Conservation (phyloP, 768 basidiomycete species). For the Hortiboletus flavorubellus region DNA sequence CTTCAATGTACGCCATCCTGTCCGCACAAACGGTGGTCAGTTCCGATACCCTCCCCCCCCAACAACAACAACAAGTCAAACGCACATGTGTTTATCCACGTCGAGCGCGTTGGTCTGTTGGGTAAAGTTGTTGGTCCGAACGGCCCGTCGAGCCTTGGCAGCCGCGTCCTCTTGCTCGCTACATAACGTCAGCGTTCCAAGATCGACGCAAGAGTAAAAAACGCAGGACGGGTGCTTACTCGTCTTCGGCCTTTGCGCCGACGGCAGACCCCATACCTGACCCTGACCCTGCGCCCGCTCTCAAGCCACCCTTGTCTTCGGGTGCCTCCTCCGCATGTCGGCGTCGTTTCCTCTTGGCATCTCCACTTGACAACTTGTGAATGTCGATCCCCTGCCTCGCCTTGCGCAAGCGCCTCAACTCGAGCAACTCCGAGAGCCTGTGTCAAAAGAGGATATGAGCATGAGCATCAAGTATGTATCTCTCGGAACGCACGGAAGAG, state of each 20-base stretch:
- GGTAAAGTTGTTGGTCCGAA: slow-evolving; percentile 90
- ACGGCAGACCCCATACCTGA: background rate
- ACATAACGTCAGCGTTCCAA: too few relatives aligned
- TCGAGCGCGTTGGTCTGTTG: slow-evolving; percentile 95
- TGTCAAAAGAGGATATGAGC: slow-evolving; percentile 22
- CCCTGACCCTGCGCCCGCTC: slow-evolving; percentile 21
- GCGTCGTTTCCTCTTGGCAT: slow-evolving; percentile 68
- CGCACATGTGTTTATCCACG: slow-evolving; percentile 96
- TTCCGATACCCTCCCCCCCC: background rate
- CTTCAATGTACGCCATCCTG: slow-evolving; percentile 97
- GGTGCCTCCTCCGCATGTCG: slow-evolving; percentile 38
- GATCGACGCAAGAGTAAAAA: too few relatives aligned
- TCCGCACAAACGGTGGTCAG: background rate
- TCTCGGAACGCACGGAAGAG: slow-evolving; percentile 44
- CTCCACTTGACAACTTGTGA: slow-evolving; percentile 80
- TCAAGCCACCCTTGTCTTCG: slow-evolving; percentile 55
- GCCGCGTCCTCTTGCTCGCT: slow-evolving; percentile 66
- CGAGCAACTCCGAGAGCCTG: slow-evolving; percentile 81
- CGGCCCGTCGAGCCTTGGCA: slow-evolving; percentile 67
- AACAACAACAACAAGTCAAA: slow-evolving; percentile 1
- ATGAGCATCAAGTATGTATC: background rate
- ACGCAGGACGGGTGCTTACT: slow-evolving; percentile 38
- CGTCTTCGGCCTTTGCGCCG: slow-evolving; percentile 38
- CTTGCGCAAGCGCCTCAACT: slow-evolving; percentile 73
- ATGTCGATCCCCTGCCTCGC: slow-evolving; percentile 81